Conservation (phyloP, 805 yeast genomes). For the Lipomyces mesembrius region DNA sequence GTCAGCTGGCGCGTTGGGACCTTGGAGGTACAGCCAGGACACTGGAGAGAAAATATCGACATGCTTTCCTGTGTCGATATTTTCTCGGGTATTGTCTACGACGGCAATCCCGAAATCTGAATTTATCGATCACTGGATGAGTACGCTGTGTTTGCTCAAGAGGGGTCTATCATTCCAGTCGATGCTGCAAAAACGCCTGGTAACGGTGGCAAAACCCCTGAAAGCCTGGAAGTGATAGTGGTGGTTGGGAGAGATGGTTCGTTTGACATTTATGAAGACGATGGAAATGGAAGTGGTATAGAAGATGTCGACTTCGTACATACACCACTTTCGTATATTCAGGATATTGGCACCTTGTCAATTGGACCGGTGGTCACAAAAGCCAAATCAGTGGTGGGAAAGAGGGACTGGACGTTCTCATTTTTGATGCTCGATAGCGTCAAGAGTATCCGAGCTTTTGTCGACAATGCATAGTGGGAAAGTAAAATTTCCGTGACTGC, state of each 20-base stretch:
- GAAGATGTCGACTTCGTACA: neutral
- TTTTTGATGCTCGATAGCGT: no score
- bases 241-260: conserved; percentile 1
- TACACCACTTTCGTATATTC: neutral
- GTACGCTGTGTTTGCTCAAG: neutral
- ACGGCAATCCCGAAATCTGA: neutral
- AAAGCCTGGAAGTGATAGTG: neutral
- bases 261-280: neutral
- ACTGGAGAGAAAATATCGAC: no score
- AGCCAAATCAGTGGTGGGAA: no score
- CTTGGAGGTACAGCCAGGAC: conserved; percentile 1
- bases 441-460: no score
- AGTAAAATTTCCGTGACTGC: no score
- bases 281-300: neutral
- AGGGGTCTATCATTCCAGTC: neutral
- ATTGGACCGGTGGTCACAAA: no score
- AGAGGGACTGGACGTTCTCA: no score
- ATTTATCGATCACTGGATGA: neutral
- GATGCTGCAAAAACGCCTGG: neutral
- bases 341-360: no score
- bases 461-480: no score
- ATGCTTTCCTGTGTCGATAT: no score
- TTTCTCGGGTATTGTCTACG: conserved; percentile 1
- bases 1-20: neutral
- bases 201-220: neutral